Evolutionary conservation across 2,329 filamentous ascomycete species (phyloP), one percentile per base, ranked within the genome.

Genomic region (Cytospora piceae): DNA sequence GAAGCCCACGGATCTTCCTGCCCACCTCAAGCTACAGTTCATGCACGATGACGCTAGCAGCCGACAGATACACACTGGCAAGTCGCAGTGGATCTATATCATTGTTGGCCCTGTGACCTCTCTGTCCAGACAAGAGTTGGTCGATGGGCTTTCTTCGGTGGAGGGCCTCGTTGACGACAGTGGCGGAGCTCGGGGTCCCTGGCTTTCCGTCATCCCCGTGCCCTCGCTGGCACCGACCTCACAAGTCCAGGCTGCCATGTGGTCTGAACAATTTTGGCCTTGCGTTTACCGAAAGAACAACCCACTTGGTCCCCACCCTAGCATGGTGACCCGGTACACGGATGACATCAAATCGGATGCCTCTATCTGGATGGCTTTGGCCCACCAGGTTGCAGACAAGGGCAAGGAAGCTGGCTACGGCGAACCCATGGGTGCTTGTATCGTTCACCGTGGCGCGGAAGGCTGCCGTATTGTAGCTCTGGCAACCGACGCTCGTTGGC

Each of bases 231-330:
- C 91, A 29, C 92, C 92, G 2, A 93, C 89, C 6, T 94, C 90
- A 4, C 85, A 89, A 70, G 82, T 89, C 49, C 91, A 94, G 75
- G 91, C 92, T 11, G 85, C 85, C 31, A 80, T 86, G 74, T 95
- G 91, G 91, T 90, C 87, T 31, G 81, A 85, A 39, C 83, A 89
- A 71, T 94, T 92, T 76, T 96, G 92, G 92, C 92, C 92, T 15
- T 90, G 89, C 1, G 87, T 94, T 58, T 96, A 95, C 78, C 90
- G 92, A 69, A 93, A 93, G 79, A 94, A 90, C 70, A 95, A 95
- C 73, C 92, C 92, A 2, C 91, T 94, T 66, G 92, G 92, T 4
- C 92, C 92, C 22, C 92, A 96, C 74, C 92, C 92, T 68, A 87
- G 88, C 72, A 85, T 91, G 74, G 87, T 94, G 64, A 81, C 85